Base-by-base conservation (phyloP, 805 yeast genomes). In the Pichia eremophila region DNA sequence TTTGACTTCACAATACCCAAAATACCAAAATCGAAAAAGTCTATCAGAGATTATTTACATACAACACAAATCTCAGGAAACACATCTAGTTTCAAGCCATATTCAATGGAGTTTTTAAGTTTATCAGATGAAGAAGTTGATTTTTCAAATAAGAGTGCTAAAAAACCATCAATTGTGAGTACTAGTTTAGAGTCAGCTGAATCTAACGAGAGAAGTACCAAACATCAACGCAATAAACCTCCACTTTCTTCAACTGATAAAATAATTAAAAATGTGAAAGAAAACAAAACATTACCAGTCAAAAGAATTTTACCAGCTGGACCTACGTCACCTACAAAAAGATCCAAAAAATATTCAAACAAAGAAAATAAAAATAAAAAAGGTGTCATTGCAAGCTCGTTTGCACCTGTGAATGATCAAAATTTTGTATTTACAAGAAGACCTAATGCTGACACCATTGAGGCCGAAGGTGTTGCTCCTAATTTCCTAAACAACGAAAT, bases 371-470 rank as follows among this genome's bases (percentile, higher is more conserved):
- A 11, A 10, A 22, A 34, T 34, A 34, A 34, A 14, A 34, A 34
- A 34, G 36, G 36, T 34, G 22, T 41, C 12, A 34, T 41, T 34
- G 44, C 44, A 18, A 35, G 22, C 7, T 41, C 44, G 3, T 51
- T 38, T 45, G 52, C 50, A 4, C 54, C 54, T 2, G 34, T 43
- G 8, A 12, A 39, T 9, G 37, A 46, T 27, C 28, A 47, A 7
- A 39, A 40, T 11, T 62, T 57, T 48, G 50, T 55, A 39, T 57
- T 57, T 40, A 53, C 57, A 34, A 53, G 66, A 43, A 40, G 51
- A 12, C 45, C 53, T 10, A 47, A 57, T 17, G 27, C 47, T 10
- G 64, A 65, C 1, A 58, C 68, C 2, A 54, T 59, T 5, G 66
- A 64, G 43, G 40, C 62, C 10, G 68, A 64, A 45, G 52, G 44